These are phyloP conservation scores for Smittium culicis DNA, from an alignment of 371 early-diverging fungal genomes.

Conservation along the genomic window DNA sequence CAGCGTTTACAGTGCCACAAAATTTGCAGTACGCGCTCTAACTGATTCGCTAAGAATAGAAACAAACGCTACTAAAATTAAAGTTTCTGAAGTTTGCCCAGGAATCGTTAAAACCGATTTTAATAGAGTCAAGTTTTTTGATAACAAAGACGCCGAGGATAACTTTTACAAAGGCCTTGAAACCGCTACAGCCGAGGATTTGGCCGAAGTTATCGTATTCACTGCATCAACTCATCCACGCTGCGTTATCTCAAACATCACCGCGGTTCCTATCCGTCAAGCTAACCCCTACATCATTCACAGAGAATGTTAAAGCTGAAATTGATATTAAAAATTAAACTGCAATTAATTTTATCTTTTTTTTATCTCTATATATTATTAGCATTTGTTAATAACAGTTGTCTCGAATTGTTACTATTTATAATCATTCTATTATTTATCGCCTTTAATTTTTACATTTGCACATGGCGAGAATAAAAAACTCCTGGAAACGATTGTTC, in stretches of 20 bases:
- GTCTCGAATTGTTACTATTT: neutral
- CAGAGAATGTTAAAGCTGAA: neutral
- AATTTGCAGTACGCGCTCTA: constrained; percentile 79
- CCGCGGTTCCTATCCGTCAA: constrained; percentile 22
- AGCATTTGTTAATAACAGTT: neutral
- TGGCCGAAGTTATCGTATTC: constrained; percentile 65
- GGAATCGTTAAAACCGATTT: constrained; percentile 87
- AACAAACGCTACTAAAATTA: constrained; percentile 59
- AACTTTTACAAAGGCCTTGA: constrained; percentile 53
- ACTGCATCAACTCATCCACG: constrained; percentile 52
- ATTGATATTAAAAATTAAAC: neutral
- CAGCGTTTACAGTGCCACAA: constrained; percentile 80
- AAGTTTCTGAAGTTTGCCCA: constrained; percentile 56
- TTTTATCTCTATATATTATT: neutral
- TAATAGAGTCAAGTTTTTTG: constrained; percentile 64
- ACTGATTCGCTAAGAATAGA: constrained; percentile 62
- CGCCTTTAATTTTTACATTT: neutral
- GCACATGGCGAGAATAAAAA: too few species aligned
- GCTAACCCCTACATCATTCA: constrained; percentile 2
- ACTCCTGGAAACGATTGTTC: too few species aligned
- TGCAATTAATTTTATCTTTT: neutral
- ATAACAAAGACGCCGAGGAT: constrained; percentile 64
- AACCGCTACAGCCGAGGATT: neutral
- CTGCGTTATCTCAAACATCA: constrained; percentile 23
- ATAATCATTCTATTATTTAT: neutral